Percentiles rank a stretch among this genome's conserved stretches.
These are phyloP conservation scores for Multifurca ochricompacta DNA, from an alignment of 768 basidiomycete genomes.

Conservation along the genomic window DNA sequence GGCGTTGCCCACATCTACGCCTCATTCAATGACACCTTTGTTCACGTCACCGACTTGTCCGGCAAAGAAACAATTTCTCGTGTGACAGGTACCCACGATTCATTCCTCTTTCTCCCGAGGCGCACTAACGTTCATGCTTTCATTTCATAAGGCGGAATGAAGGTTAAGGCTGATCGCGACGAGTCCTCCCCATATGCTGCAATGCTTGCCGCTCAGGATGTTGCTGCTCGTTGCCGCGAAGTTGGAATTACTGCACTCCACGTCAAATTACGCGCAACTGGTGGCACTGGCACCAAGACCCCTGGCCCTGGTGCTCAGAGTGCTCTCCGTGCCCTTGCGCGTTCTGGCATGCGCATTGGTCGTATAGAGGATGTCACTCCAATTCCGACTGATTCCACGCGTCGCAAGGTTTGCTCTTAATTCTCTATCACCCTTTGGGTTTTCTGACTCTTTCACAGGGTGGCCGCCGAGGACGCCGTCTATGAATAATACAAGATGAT, in stretches of 20 bases:
- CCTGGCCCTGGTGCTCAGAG: constrained; percentile 98
- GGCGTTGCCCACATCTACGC: constrained; percentile 99
- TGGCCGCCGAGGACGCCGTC: constrained; percentile 98
- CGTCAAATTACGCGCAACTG: constrained; percentile 98
- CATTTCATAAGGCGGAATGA: constrained; percentile 88
- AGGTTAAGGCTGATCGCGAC: constrained; percentile 99
- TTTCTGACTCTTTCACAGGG: constrained; percentile 46
- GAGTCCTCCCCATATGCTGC: constrained; percentile 97
- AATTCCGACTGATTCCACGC: constrained; percentile 92
- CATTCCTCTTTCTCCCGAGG: not conserved
- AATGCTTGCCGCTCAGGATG: constrained; percentile 98
- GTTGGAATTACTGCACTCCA: constrained; percentile 98
- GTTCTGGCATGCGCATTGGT: constrained; percentile 96
- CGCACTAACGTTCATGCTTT: not conserved
- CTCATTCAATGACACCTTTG: constrained; percentile 99
- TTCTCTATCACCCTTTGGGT: not conserved
- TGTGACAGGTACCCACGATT: constrained; percentile 70
- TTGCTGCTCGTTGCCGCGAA: constrained; percentile 93
- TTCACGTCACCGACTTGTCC: constrained; percentile 97
- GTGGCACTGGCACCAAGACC: constrained; percentile 97
- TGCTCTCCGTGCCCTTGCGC: constrained; percentile 95
- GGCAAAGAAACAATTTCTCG: constrained; percentile 99
- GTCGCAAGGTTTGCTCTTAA: constrained; percentile 70
- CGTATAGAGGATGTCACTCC: constrained; percentile 98
- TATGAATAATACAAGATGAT: constrained; percentile 37